These are phyloP conservation scores for Porpolomopsis calyptriformis DNA, from an alignment of 768 basidiomycete genomes.

Conservation along the genomic window DNA sequence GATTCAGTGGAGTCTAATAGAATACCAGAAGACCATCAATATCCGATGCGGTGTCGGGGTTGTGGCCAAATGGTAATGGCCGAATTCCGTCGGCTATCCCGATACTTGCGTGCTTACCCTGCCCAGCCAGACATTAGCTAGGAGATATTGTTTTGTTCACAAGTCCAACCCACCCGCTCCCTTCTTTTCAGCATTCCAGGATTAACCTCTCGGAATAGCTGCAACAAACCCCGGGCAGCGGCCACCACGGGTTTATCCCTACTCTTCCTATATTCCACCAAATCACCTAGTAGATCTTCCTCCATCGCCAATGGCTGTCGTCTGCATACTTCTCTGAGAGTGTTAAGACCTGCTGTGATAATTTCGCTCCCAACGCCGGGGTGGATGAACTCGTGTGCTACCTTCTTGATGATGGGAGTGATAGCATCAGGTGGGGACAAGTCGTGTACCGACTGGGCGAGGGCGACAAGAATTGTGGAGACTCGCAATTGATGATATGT, in stretches of 20 bases:
- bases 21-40: conserved; percentile 80
- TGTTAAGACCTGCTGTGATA: conserved; percentile 92
- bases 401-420: conserved; percentile 78
- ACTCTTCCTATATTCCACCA: conserved; percentile 92
- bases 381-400: conserved; percentile 94
- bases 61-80: conserved; percentile 77
- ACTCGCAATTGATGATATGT: conserved; percentile 85
- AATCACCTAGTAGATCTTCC: conserved; percentile 81
- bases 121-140: conserved; percentile 10
- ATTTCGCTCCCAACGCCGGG: conserved; percentile 95
- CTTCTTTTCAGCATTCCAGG: conserved; percentile 83
- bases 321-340: conserved; percentile 88
- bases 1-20: not conserved
- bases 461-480: conserved; percentile 84
- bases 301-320: conserved; percentile 97
- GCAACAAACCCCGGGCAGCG: conserved; percentile 79
- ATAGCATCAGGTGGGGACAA: conserved; percentile 90
- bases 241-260: conserved; percentile 87
- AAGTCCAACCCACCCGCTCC: conserved; percentile 51
- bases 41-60: conserved; percentile 59
- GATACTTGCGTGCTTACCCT: conserved; percentile 91
- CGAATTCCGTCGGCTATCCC: conserved; percentile 50
- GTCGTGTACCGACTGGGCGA: conserved; percentile 92
- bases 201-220: conserved; percentile 92
- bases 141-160: not conserved